Evolutionary conservation across 2,329 filamentous ascomycete genomes (phyloP).

Genomic region (Zymoseptoria passerinii): DNA sequence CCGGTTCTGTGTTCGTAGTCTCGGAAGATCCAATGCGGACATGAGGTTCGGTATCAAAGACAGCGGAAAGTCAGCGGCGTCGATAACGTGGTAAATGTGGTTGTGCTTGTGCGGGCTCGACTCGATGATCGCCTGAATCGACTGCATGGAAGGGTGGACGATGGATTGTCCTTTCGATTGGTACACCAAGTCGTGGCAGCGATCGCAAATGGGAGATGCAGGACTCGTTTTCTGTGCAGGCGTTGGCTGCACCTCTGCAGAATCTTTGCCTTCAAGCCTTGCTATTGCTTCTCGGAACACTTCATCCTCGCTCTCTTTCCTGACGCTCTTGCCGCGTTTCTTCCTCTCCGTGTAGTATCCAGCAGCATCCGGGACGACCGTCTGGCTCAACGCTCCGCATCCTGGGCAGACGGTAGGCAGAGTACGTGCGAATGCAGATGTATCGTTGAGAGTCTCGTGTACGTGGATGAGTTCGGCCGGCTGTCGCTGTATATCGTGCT

Average conservation of each 20-base stretch:
- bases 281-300: conserved; percentile 29
- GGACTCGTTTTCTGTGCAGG: neutral
- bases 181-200: conserved; percentile 76
- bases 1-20: conserved; percentile 71
- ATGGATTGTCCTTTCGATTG: conserved; percentile 65
- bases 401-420: conserved; percentile 45
- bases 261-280: conserved; percentile 6
- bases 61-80: conserved; percentile 95
- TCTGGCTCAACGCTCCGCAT: conserved; percentile 54
- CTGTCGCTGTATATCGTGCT: neutral
- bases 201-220: conserved; percentile 55
- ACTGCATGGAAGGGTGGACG: conserved; percentile 69
- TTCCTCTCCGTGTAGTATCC: conserved; percentile 49
- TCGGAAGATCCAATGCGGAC: conserved; percentile 59
- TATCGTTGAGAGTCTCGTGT: neutral
- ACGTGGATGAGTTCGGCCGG: neutral
- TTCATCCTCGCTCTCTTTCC: conserved; percentile 27
- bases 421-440: conserved; percentile 9
- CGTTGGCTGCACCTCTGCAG: neutral
- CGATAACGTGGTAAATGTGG: conserved; percentile 89
- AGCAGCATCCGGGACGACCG: conserved; percentile 44
- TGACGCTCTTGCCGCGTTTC: conserved; percentile 31
- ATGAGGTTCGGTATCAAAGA: conserved; percentile 75
- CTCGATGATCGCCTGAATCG: conserved; percentile 73
- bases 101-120: conserved; percentile 87